These are phyloP conservation scores for Rhypophila decipiens DNA, from an alignment of 495 filamentous ascomycete species.

Conservation along the genomic window DNA sequence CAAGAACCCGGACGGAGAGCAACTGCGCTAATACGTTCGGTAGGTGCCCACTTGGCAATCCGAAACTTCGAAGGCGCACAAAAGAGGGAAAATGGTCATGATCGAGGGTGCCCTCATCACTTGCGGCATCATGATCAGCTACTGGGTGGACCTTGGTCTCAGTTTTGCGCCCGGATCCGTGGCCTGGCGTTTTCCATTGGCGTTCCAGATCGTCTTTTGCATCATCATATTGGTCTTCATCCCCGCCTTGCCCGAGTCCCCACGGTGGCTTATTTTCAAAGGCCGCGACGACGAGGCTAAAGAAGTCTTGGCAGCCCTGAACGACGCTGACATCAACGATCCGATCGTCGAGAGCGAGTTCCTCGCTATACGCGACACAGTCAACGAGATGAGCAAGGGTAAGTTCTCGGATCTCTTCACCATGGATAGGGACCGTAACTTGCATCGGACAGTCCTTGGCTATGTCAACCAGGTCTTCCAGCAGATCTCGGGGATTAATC, in stretches of 20 bases:
- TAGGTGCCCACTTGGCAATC: constrained; percentile 72
- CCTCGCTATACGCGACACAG: constrained; percentile 67
- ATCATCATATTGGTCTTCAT: constrained; percentile 45
- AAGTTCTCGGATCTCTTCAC: constrained; percentile 64
- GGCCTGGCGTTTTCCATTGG: constrained; percentile 70
- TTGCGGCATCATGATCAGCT: constrained; percentile 62
- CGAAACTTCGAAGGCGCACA: constrained; percentile 68
- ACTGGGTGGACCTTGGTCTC: constrained; percentile 72
- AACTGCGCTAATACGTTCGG: too few relatives aligned
- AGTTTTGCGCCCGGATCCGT: constrained; percentile 58
- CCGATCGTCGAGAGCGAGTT: constrained; percentile 59
- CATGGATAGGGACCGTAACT: constrained; percentile 63
- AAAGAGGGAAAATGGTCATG: constrained; percentile 72
- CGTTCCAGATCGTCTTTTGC: constrained; percentile 50
- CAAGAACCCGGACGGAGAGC: too few relatives aligned
- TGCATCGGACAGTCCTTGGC: constrained; percentile 48
- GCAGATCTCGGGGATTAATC: constrained; percentile 54
- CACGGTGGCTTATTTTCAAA: constrained; percentile 51
- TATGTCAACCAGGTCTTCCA: constrained; percentile 11
- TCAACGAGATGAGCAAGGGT: constrained; percentile 65
- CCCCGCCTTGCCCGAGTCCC: constrained; percentile 52
- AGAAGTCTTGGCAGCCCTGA: constrained; percentile 26
- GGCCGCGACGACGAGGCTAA: constrained; percentile 29
- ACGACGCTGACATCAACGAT: not conserved
- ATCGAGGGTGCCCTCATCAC: constrained; percentile 70